Conservation (phyloP, 2,329 filamentous ascomycete genomes). For the Ophiocordyceps unilateralis region DNA sequence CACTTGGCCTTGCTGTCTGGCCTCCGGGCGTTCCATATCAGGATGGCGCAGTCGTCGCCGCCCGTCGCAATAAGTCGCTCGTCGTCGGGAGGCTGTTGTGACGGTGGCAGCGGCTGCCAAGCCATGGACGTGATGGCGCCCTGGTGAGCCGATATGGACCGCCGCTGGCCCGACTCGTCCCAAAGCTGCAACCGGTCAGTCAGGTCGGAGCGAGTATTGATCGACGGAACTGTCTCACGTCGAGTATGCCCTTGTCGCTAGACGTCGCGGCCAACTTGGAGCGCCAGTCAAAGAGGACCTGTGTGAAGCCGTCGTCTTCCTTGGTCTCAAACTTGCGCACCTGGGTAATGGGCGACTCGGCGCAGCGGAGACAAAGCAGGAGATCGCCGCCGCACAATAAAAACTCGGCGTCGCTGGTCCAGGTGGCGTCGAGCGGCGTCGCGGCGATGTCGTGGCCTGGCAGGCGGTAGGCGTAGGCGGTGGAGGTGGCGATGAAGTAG, state of each 20-base stretch:
- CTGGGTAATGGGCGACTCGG: slow-evolving; percentile 26
- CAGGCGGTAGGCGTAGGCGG: slow-evolving; percentile 29
- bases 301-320: slow-evolving; percentile 34
- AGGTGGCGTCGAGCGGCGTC: slow-evolving; percentile 39
- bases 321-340: slow-evolving; percentile 33
- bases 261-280: slow-evolving; percentile 39
- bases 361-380: slow-evolving; percentile 29
- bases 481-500: slow-evolving; percentile 26
- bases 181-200: slow-evolving; percentile 25
- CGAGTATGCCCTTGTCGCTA: slow-evolving; percentile 40
- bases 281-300: slow-evolving; percentile 37
- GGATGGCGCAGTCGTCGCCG: slow-evolving; percentile 43
- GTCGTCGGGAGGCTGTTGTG: slow-evolving; percentile 20
- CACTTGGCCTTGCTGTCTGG: slow-evolving; percentile 37
- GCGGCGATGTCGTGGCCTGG: slow-evolving; percentile 30
- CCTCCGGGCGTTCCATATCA: slow-evolving; percentile 42
- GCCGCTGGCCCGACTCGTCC: slow-evolving; percentile 34
- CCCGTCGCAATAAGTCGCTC: slow-evolving; percentile 44
- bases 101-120: slow-evolving; percentile 36
- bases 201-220: background rate
- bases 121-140: slow-evolving; percentile 38
- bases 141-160: slow-evolving; percentile 40
- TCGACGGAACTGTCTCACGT: slow-evolving; percentile 29
- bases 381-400: slow-evolving; percentile 39
- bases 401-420: slow-evolving; percentile 42